A percentile compares a stretch with the other conserved stretches of the same genome.
Conservation (phyloP, 306 rosid genomes). For the Pyrus betulifolia region DNA sequence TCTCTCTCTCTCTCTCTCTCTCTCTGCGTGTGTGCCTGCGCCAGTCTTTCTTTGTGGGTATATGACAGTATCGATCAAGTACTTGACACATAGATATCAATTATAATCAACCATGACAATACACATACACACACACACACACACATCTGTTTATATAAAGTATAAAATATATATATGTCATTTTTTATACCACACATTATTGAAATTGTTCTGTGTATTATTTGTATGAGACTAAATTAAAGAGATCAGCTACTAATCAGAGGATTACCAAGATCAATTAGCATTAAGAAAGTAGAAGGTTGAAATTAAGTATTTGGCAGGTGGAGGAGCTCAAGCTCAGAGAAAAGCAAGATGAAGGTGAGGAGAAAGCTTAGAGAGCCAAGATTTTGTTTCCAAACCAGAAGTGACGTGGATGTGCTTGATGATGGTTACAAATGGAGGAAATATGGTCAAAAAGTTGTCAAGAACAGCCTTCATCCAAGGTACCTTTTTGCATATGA, state of each 20-base stretch:
- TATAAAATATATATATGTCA: no score
- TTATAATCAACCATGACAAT: neutral
- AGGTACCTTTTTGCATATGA: constrained; percentile 35
- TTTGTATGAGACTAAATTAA: neutral
- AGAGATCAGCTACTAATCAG: neutral
- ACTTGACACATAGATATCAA: neutral
- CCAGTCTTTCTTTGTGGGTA: neutral
- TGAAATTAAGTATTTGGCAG: constrained; percentile 21
- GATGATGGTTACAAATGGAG: constrained; percentile 99
- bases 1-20: neutral
- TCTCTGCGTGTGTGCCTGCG: neutral
- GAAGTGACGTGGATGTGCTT: constrained; percentile 98
- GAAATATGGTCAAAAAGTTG: constrained; percentile 96
- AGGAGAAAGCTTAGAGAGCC: constrained; percentile 97
- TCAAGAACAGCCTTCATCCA: constrained; percentile 97
- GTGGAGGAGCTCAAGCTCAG: constrained; percentile 82
- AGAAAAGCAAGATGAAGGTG: constrained; percentile 80
- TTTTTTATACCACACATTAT: no score
- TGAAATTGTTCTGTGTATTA: no score
- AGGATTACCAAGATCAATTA: neutral
- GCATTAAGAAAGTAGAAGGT: neutral
- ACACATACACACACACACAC: no score
- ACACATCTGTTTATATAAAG: neutral
- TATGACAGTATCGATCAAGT: neutral
- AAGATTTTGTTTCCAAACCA: constrained; percentile 93